Evolutionary conservation across 2,329 filamentous ascomycete species (phyloP).

Genomic region (Monilinia aucupariae): DNA sequence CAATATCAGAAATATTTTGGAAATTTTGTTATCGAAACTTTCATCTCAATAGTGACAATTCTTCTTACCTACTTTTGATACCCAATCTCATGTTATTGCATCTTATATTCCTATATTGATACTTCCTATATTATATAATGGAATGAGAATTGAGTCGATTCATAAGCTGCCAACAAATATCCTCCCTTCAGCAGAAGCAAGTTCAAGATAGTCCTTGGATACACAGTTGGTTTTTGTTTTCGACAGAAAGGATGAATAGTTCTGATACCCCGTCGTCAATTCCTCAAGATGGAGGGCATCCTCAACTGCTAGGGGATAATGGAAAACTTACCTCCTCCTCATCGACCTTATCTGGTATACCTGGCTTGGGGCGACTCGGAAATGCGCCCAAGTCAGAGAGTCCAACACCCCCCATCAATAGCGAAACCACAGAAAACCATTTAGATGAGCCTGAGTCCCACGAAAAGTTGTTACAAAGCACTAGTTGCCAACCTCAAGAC

Average conservation of each 20-base stretch:
- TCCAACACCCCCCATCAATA: not conserved
- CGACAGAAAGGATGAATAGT: slow-evolving; percentile 7
- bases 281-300: not conserved
- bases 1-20: slow-evolving; percentile 4
- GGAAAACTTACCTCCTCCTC: not conserved
- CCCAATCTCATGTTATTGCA: not conserved
- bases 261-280: not conserved
- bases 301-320: not conserved
- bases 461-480: not conserved
- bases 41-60: not conserved
- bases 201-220: not conserved
- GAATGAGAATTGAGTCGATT: not conserved
- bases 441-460: not conserved
- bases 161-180: not conserved
- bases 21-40: slow-evolving; percentile 12
- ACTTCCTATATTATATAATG: not conserved
- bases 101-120: not conserved
- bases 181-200: slow-evolving; percentile 1
- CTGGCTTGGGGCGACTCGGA: slow-evolving; percentile 17
- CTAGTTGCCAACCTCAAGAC: not conserved
- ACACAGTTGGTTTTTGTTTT: not conserved
- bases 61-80: not conserved
- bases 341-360: slow-evolving; percentile 13
- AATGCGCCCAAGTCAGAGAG: slow-evolving; percentile 12
- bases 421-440: not conserved